Evolutionary conservation across 1,284 basidiomycete species (phyloP).

Genomic region (Moesziomyces antarcticus): DNA sequence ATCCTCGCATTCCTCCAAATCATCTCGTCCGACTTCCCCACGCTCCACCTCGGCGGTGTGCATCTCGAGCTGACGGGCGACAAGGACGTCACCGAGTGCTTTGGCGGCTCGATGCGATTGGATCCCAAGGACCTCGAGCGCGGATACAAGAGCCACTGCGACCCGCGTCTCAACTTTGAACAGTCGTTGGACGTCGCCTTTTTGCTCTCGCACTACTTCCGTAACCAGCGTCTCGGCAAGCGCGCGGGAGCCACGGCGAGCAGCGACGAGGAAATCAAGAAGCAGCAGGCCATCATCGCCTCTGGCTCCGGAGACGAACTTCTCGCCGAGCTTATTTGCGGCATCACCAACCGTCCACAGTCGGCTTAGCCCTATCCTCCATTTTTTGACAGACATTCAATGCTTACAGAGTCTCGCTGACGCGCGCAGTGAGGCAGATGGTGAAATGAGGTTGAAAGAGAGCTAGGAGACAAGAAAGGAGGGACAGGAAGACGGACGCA

Average conservation of each 20-base stretch:
- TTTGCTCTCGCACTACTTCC: conserved; percentile 60
- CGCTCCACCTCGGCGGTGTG: conserved; percentile 88
- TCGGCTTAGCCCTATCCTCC: neutral
- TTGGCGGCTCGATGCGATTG: conserved; percentile 73
- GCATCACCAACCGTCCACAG: conserved; percentile 37
- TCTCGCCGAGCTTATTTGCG: conserved; percentile 44
- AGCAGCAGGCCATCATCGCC: conserved; percentile 45
- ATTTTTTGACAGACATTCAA: too few relatives aligned
- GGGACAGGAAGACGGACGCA: neutral
- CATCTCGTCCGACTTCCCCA: conserved; percentile 49
- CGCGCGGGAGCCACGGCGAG: conserved; percentile 5
- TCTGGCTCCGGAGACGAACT: conserved; percentile 45
- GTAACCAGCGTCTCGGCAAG: conserved; percentile 48
- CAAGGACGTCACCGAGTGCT: conserved; percentile 80
- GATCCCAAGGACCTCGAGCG: conserved; percentile 71
- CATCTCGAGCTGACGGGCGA: conserved; percentile 97
- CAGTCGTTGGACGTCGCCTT: conserved; percentile 70
- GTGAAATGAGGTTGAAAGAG: too few relatives aligned
- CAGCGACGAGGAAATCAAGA: conserved; percentile 38
- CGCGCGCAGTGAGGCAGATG: too few relatives aligned
- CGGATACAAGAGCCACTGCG: conserved; percentile 69
- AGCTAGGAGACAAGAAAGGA: neutral
- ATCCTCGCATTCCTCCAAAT: conserved; percentile 84
- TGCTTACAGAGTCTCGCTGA: too few relatives aligned
- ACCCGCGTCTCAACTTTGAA: conserved; percentile 72